A percentile compares a stretch with the other conserved stretches of the same genome.
Conservation (phyloP, 441 rosid genomes). For the Capsella rubella region DNA sequence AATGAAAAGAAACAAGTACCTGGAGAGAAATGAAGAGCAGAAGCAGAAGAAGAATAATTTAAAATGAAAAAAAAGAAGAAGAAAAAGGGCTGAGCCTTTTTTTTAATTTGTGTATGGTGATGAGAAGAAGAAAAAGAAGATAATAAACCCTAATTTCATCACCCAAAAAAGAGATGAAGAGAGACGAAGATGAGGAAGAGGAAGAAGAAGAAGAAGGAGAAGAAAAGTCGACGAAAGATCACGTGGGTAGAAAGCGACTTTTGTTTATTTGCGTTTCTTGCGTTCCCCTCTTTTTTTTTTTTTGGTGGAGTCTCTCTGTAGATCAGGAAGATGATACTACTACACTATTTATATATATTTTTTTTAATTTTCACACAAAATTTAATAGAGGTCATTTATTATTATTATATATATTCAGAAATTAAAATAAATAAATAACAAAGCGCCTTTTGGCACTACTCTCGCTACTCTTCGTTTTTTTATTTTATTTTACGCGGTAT, state of each 20-base stretch:
- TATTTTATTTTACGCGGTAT: slow-evolving; percentile 38
- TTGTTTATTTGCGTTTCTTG: slow-evolving; percentile 44
- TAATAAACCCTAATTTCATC: slow-evolving; percentile 42
- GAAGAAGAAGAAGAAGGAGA: slow-evolving; percentile 28
- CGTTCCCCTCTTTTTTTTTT: neutral
- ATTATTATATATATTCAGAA: neutral
- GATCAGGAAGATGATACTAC: slow-evolving; percentile 26
- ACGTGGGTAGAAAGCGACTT: slow-evolving; percentile 50
- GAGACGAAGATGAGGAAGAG: slow-evolving; percentile 20
- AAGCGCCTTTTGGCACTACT: slow-evolving; percentile 43
- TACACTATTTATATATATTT: slow-evolving; percentile 5
- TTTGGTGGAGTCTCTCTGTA: slow-evolving; percentile 47
- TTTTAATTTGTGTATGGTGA: neutral
- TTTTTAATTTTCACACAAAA: neutral
- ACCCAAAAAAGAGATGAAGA: neutral
- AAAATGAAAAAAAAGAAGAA: neutral
- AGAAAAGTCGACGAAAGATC: slow-evolving; percentile 49
- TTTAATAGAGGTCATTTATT: neutral
- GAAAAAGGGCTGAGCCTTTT: neutral
- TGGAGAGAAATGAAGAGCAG: slow-evolving; percentile 23
- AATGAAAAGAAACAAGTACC: slow-evolving; percentile 26
- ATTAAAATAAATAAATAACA: slow-evolving; percentile 12
- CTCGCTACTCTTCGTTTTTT: slow-evolving; percentile 35
- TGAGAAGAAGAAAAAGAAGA: slow-evolving; percentile 11
- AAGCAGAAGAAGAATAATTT: neutral